Evolutionary conservation across 768 basidiomycete species (phyloP), one percentile per base, ranked within the genome.

Genomic region (Mycena albidolilacea): DNA sequence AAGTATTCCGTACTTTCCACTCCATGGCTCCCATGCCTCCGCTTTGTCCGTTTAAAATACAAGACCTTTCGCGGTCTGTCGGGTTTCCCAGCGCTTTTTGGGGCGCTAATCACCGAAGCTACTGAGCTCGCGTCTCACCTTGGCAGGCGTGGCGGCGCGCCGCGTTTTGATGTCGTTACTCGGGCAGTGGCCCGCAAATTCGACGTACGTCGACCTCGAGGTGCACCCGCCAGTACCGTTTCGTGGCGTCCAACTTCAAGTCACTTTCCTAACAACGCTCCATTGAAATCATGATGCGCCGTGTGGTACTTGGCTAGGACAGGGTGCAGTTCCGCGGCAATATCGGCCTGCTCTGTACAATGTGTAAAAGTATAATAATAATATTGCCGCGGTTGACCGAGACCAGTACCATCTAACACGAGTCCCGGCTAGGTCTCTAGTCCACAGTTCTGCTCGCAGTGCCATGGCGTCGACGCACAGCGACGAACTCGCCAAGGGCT

Each of bases 251-350:
- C 54, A 55, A 55, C 23, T 55, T 30, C 54, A 55, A 55, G 54
- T 55, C 55, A 8, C 15, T 15, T 37, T 58, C 55, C 15, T 41
- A 41, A 39, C 58, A 59, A 59, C 58, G 19, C 9, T n/a, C 37
- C 30, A 15, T 50, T 58, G n/a, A 59, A 59, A 59, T 39, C 19
- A 59, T 59, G 58, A 59, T 59, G 58, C 38, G 5, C 41, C 58
- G 37, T 38, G 58, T 59, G 38, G 14, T 58, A 38, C 54, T 6
- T 35, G 54, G 10, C 23, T 50, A n/a, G 15, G 23, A 23, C 23
- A 23, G 23, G 30, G 3, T 4, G 30, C 30, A 30, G 30, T 30
- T 30, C 30, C 30, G 30, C 30, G 30, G 30, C 30, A 30, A 30
- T 30, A 3, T 30, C 3, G 3, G 30, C 30, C 30, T 30, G 3